Evolutionary conservation across 2,329 filamentous ascomycete species (phyloP).

Genomic region (Endoconidiophora laricicola): DNA sequence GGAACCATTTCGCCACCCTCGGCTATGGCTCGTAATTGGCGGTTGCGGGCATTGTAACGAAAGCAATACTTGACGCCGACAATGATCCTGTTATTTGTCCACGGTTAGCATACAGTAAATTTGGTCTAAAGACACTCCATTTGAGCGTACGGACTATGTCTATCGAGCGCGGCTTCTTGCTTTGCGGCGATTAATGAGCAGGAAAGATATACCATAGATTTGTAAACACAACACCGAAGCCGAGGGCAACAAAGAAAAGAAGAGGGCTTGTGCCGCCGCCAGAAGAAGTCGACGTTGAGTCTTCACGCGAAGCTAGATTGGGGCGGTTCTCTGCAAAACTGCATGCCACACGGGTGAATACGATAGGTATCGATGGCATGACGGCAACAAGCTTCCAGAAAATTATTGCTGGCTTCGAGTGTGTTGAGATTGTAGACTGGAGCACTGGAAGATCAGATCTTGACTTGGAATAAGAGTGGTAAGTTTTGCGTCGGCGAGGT

Average conservation of each 20-base stretch:
- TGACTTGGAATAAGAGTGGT: no score
- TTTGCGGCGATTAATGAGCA: background rate
- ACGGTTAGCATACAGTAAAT: background rate
- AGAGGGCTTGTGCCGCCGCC: conserved; percentile 26
- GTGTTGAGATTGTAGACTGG: no score
- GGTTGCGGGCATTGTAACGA: conserved; percentile 87
- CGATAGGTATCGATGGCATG: no score
- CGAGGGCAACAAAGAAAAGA: conserved; percentile 80
- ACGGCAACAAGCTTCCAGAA: no score
- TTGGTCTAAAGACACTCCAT: background rate
- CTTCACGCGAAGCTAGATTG: conserved; percentile 4
- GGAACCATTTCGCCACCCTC: conserved; percentile 82
- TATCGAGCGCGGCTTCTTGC: conserved; percentile 7
- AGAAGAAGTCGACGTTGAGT: conserved; percentile 15
- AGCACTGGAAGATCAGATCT: no score
- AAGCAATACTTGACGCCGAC: conserved; percentile 99
- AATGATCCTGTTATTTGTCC: conserved; percentile 60
- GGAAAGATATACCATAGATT: conserved; percentile 64
- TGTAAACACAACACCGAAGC: conserved; percentile 95
- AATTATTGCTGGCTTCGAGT: no score
- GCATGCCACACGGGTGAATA: no score
- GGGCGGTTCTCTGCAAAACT: no score
- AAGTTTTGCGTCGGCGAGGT: no score
- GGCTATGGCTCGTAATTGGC: conserved; percentile 56
- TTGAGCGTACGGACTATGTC: conserved; percentile 1